These are phyloP conservation scores for Xylariaceae sp. DNA, from an alignment of 2,329 filamentous ascomycete species.

Conservation along the genomic window DNA sequence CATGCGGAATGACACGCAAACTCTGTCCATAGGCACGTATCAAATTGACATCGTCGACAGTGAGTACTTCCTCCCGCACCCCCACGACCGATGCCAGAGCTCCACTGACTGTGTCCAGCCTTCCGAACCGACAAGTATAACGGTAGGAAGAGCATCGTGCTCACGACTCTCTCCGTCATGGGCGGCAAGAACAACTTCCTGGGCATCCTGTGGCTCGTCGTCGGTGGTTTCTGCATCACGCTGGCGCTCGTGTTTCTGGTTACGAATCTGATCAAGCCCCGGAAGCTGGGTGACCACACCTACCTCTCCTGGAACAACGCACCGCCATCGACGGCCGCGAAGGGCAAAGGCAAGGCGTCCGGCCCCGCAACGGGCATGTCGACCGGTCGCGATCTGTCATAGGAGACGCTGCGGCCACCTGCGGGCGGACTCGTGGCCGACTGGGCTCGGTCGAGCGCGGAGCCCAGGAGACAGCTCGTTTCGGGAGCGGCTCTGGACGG, in stretches of 20 bases:
- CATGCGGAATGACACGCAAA: conserved; percentile 65
- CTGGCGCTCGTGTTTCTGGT: conserved; percentile 83
- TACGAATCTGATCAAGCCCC: conserved; percentile 85
- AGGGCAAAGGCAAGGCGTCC: conserved; percentile 31
- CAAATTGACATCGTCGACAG: conserved; percentile 68
- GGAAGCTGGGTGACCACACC: conserved; percentile 96
- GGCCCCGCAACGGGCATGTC: conserved; percentile 36
- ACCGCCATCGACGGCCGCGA: conserved; percentile 29
- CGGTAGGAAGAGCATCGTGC: conserved; percentile 82
- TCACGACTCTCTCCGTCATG: conserved; percentile 86
- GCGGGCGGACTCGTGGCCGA: no score
- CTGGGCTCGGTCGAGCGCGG: no score
- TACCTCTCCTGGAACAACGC: conserved; percentile 89
- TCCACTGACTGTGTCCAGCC: conserved; percentile 40
- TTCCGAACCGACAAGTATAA: conserved; percentile 74
- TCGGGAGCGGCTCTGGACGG: no score
- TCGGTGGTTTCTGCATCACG: conserved; percentile 86
- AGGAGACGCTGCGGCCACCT: no score
- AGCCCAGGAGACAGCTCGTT: no score
- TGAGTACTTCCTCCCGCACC: conserved; percentile 44
- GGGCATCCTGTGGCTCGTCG: conserved; percentile 90
- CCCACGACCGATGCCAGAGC: no score
- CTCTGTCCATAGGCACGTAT: conserved; percentile 67
- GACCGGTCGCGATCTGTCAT: conserved; percentile 48
- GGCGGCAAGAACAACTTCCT: conserved; percentile 93